A percentile compares a stretch with the other conserved stretches of the same genome.
Conservation (phyloP, 23 red algal genomes). For the Pyropia haitanensis region DNA sequence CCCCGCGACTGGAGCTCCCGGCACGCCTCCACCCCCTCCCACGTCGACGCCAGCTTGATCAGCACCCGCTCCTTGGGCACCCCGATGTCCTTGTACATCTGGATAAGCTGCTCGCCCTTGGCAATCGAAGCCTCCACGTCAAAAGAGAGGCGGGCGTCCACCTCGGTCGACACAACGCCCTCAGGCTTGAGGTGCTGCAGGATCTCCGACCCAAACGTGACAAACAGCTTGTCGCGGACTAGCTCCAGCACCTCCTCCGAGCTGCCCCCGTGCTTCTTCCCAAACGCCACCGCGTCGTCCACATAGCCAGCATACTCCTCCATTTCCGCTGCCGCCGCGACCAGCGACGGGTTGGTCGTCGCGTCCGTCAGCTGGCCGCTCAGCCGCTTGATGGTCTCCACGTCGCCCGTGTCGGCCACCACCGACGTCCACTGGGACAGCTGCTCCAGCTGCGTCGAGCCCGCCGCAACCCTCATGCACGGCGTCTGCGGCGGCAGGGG, state of each 20-base stretch:
- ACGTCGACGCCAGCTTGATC: constrained; percentile 81
- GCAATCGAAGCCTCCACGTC: constrained; percentile 46
- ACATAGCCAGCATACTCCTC: constrained; percentile 45
- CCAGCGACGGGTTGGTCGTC: constrained; percentile 79
- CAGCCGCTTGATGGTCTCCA: constrained; percentile 40
- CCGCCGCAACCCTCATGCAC: too few species aligned
- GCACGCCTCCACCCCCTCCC: constrained; percentile 76
- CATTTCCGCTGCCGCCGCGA: constrained; percentile 37
- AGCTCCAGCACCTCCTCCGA: constrained; percentile 20
- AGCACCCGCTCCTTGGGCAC: constrained; percentile 65
- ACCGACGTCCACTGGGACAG: constrained; percentile 39
- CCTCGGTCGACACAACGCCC: constrained; percentile 73
- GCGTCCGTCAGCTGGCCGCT: constrained; percentile 30
- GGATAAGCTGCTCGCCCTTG: constrained; percentile 34
- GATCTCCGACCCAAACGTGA: constrained; percentile 65
- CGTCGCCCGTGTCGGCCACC: constrained; percentile 80
- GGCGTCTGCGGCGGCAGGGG: too few species aligned
- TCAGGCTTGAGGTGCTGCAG: constrained; percentile 24
- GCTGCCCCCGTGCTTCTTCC: constrained; percentile 7
- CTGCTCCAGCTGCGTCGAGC: constrained; percentile 26
- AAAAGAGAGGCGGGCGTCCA: constrained; percentile 74
- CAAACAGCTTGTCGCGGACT: constrained; percentile 56
- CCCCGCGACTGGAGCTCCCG: constrained; percentile 39
- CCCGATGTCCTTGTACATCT: constrained; percentile 75
- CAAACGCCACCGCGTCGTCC: constrained; percentile 51